Conservation (phyloP, 1,284 basidiomycete species). For the Earliella scabrosa region DNA sequence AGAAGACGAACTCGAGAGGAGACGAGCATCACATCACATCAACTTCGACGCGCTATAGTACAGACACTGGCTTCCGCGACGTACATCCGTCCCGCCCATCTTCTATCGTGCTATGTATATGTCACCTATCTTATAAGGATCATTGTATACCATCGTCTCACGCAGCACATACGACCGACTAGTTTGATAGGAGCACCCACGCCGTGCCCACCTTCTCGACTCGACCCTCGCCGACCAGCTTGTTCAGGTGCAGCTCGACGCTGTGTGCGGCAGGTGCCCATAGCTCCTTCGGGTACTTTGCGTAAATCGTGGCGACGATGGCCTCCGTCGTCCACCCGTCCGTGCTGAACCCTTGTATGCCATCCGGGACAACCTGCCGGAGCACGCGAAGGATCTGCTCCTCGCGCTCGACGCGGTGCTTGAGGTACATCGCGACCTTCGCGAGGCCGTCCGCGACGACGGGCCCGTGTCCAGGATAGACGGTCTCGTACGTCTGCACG, state of each 20-base stretch:
- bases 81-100: constrained; percentile 6
- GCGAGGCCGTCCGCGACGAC: constrained; percentile 63
- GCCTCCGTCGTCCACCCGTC: constrained; percentile 64
- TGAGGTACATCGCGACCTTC: constrained; percentile 75
- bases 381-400: constrained; percentile 75
- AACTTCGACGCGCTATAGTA: constrained; percentile 91
- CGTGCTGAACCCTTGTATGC: not conserved
- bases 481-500: constrained; percentile 41
- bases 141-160: not conserved
- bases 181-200: constrained; percentile 40
- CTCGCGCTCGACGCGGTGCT: constrained; percentile 85
- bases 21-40: constrained; percentile 89
- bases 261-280: constrained; percentile 77
- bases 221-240: constrained; percentile 70
- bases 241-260: constrained; percentile 75
- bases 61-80: constrained; percentile 18
- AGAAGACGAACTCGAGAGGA: constrained; percentile 91
- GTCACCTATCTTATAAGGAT: constrained; percentile 12
- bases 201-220: constrained; percentile 49
- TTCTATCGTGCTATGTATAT: constrained; percentile 12
- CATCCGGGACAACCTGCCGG: constrained; percentile 34
- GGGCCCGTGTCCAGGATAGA: constrained; percentile 93
- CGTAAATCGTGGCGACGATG: constrained; percentile 70
- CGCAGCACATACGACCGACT: constrained; percentile 2
- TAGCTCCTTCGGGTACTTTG: constrained; percentile 69